Base-by-base conservation (phyloP, 352 stramenopile species). In the Phytophthora rubi region DNA sequence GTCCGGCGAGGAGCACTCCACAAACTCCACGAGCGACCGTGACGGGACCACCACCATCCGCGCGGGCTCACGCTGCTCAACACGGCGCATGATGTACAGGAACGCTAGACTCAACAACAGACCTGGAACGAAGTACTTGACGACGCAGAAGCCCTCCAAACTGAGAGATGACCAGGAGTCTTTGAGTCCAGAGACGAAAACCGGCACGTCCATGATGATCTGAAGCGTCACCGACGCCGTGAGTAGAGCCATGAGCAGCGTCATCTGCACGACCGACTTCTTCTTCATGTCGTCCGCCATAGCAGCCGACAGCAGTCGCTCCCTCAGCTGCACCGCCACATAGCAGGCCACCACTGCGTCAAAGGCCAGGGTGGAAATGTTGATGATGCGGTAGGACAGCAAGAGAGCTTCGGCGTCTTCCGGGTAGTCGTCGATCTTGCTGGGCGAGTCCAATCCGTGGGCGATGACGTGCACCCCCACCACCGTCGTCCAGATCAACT, bases 281-380 rank as follows among this genome's bases (percentile, higher is more conserved):
- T 74, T 70, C 74, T 90, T 92, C 82, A 92, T 91, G 35, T 92
- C 77, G 48, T 92, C 85, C 0, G 82, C 73, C 82, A 92, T 90
- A 6, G 85, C 85, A 21, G 82, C 85, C 18, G 81, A 76, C 10
- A 90, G 65, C 49, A 92, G 62, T 37, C 85, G 55, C 33, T 77
- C 56, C 45, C 77, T 73, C 23, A 92, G 59, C 39, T 85, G 82
- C 10, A 76, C 28, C 3, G 82, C 75, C 5, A 92, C 77, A 32
- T 78, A 75, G 13, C 75, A 76, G 4, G 81, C 82, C 21, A 80
- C 71, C 3, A 85, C 54, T 0, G 56, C 72, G 62, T 92, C 85
- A 47, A 88, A 75, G 1, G 75, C 42, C 6, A 89, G 65, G 0
- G 78, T 89, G 0, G 76, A 62, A 7, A 81, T 66, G 52, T 88